Percentiles rank a stretch among this genome's conserved stretches.
Evolutionary conservation across 495 filamentous ascomycete genomes (phyloP).

Genomic region (Bacidia rubella): DNA sequence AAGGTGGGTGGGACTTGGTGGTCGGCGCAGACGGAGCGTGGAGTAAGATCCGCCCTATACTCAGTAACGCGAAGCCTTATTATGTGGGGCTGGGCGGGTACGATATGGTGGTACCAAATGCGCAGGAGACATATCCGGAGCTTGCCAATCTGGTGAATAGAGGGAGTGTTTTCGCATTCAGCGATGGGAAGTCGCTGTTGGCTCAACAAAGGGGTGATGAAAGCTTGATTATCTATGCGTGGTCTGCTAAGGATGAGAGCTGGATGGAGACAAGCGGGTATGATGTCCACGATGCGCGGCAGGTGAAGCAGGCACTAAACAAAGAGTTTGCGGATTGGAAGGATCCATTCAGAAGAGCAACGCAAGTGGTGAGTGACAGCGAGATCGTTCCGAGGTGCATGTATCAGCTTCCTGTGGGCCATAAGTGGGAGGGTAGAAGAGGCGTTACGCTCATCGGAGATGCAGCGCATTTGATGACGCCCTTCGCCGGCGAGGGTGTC

Average conservation of each 20-base stretch:
- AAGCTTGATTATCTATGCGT: slow-evolving; percentile 27
- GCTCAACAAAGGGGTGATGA: slow-evolving; percentile 34
- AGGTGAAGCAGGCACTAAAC: slow-evolving; percentile 11
- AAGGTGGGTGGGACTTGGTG: slow-evolving; percentile 36
- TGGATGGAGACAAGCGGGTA: slow-evolving; percentile 28
- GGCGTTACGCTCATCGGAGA: slow-evolving; percentile 45
- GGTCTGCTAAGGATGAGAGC: slow-evolving; percentile 20
- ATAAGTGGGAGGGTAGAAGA: slow-evolving; percentile 29
- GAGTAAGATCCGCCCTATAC: slow-evolving; percentile 35
- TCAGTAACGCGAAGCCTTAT: slow-evolving; percentile 34
- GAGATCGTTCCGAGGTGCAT: slow-evolving; percentile 19
- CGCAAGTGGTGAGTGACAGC: slow-evolving; percentile 10
- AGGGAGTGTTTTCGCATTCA: slow-evolving; percentile 32
- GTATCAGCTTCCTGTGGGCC: slow-evolving; percentile 40
- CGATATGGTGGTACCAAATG: slow-evolving; percentile 24
- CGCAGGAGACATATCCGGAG: slow-evolving; percentile 20
- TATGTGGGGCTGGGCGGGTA: slow-evolving; percentile 35
- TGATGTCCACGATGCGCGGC: slow-evolving; percentile 11
- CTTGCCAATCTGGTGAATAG: slow-evolving; percentile 29
- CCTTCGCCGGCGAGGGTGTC: slow-evolving; percentile 46
- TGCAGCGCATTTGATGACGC: slow-evolving; percentile 49
- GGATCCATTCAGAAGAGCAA: slow-evolving; percentile 13
- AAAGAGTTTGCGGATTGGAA: slow-evolving; percentile 21
- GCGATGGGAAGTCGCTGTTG: slow-evolving; percentile 26
- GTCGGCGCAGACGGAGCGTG: slow-evolving; percentile 53